Percentiles rank a stretch among this genome's conserved stretches.
These are phyloP conservation scores for Ceratocystis colombiana DNA, from an alignment of 2,329 filamentous ascomycete species.

Conservation along the genomic window DNA sequence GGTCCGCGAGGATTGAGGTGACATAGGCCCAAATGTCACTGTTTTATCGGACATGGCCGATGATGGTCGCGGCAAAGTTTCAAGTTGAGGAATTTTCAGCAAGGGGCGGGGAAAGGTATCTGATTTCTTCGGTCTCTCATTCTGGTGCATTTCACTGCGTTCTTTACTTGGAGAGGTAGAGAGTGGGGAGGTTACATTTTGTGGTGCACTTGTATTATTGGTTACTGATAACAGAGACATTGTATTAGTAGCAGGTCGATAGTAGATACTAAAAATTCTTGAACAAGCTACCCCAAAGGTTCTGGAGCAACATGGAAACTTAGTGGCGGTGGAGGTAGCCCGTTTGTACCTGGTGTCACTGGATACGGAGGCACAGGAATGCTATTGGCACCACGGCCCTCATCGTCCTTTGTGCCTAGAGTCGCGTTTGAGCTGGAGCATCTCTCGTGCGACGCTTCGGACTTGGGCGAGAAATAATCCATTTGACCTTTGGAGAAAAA, in stretches of 20 bases:
- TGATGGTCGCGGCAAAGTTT: neutral
- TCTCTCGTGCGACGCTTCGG: conserved; percentile 11
- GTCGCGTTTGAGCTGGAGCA: neutral
- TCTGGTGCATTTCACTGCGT: conserved; percentile 14
- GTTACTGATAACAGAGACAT: conserved; percentile 9
- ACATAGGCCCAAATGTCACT: conserved; percentile 42
- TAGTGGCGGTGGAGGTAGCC: conserved; percentile 24
- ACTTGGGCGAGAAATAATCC: conserved; percentile 22
- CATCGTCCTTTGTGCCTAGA: neutral
- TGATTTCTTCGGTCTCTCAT: conserved; percentile 12
- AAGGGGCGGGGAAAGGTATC: conserved; percentile 5
- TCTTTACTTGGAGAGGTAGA: conserved; percentile 16
- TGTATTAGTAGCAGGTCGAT: conserved; percentile 10
- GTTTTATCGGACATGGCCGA: conserved; percentile 19
- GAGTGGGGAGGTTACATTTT: neutral
- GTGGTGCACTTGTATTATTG: conserved; percentile 7
- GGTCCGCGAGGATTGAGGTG: conserved; percentile 33
- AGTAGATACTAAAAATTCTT: neutral
- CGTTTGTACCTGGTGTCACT: conserved; percentile 22
- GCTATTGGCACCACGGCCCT: neutral
- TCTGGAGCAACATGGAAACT: conserved; percentile 17
- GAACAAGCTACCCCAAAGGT: conserved; percentile 1
- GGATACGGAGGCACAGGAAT: conserved; percentile 23
- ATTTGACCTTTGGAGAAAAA: conserved; percentile 16
- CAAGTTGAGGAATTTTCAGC: conserved; percentile 6